These are phyloP conservation scores for Leccinum fallax DNA, from an alignment of 1,284 basidiomycete species.

Conservation along the genomic window DNA sequence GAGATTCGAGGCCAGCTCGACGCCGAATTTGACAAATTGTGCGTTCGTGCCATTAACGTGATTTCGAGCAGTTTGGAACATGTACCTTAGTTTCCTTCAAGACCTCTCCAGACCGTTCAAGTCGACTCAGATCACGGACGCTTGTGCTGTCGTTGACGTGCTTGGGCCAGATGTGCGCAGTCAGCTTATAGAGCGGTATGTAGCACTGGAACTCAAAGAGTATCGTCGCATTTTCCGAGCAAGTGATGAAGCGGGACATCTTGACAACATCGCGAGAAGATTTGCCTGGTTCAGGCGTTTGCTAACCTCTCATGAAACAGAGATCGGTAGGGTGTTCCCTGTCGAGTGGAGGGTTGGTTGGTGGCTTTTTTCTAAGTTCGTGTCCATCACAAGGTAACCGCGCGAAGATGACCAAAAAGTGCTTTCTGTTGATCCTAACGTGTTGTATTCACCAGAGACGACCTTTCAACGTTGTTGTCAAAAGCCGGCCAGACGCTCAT, in stretches of 20 bases:
- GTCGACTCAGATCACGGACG: slow-evolving; percentile 67
- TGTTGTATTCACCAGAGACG: slow-evolving; percentile 55
- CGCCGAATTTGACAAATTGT: slow-evolving; percentile 90
- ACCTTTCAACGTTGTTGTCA: slow-evolving; percentile 64
- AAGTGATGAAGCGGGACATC: slow-evolving; percentile 91
- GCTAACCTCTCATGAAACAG: slow-evolving; percentile 86
- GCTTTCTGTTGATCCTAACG: not conserved
- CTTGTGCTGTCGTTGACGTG: slow-evolving; percentile 84
- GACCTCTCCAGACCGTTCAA: slow-evolving; percentile 72
- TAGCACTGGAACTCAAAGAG: slow-evolving; percentile 89
- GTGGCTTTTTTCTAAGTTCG: slow-evolving; percentile 79
- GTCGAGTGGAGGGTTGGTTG: slow-evolving; percentile 82
- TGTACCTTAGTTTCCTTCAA: slow-evolving; percentile 67
- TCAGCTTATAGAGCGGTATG: slow-evolving; percentile 88
- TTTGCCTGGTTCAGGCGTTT: slow-evolving; percentile 97
- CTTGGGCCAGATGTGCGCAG: slow-evolving; percentile 81
- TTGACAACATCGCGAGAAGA: slow-evolving; percentile 92
- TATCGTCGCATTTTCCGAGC: slow-evolving; percentile 95
- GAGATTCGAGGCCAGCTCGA: slow-evolving; percentile 79
- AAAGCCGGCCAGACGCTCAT: slow-evolving; percentile 73
- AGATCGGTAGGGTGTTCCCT: slow-evolving; percentile 84
- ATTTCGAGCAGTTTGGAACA: slow-evolving; percentile 6
- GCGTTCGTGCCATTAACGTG: slow-evolving; percentile 36
- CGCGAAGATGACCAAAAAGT: not conserved
- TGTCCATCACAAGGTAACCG: slow-evolving; percentile 79